phyloP scores from a whole-genome alignment of 106 monocot genomes.

The Dactylorhiza incarnata region DNA sequence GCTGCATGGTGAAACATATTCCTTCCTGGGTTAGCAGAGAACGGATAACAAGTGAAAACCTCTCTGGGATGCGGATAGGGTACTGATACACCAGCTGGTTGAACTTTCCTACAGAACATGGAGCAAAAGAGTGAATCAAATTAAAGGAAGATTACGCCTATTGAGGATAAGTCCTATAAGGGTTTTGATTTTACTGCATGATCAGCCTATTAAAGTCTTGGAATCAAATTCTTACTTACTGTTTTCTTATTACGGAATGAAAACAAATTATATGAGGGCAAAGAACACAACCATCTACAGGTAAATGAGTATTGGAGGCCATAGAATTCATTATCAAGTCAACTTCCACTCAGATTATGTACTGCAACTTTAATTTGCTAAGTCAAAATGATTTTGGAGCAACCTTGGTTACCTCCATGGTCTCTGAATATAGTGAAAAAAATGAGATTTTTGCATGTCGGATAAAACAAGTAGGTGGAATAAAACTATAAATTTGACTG shows the following conservation, averaged over 20 bases:
- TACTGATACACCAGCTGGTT: constrained; percentile 98
- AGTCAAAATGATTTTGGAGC: not conserved
- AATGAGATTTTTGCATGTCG: not conserved
- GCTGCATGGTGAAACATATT: constrained; percentile 87
- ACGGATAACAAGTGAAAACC: constrained; percentile 98
- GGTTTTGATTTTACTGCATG: not conserved
- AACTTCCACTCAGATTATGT: not conserved
- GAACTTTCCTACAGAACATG: constrained; percentile 69
- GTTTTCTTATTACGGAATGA: not conserved
- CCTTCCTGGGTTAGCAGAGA: constrained; percentile 98
- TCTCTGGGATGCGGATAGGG: constrained; percentile 94
- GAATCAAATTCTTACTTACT: not conserved
- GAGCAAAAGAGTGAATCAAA: constrained; percentile 1
- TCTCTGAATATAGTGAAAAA: not conserved
- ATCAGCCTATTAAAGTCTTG: not conserved
- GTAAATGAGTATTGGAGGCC: not conserved
- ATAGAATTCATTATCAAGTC: not conserved
- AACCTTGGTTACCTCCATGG: not conserved
- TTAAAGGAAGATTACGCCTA: not conserved
- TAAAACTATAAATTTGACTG: not conserved
- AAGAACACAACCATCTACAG: not conserved
- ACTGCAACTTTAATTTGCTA: not conserved
- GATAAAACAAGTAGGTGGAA: not conserved
- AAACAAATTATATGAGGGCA: not conserved
- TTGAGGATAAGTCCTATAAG: not conserved